Percentiles rank a stretch among this genome's conserved stretches.
phyloP scores from a whole-genome alignment of 1,284 basidiomycete genomes.

The Ustilago loliicola region DNA sequence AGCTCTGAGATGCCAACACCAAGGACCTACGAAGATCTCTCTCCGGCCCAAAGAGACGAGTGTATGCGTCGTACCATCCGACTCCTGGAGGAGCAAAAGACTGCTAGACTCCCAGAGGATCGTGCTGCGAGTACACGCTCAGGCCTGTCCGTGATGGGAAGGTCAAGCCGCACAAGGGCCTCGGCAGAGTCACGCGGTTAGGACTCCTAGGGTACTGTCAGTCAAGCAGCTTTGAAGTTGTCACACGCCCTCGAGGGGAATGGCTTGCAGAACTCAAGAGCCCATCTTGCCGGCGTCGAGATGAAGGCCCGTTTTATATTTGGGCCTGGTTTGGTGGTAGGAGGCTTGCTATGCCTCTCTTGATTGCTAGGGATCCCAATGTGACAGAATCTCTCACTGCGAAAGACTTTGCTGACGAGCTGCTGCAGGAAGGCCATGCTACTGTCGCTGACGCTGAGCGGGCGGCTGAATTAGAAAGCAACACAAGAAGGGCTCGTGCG shows the following conservation, averaged over 20 bases:
- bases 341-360: background rate
- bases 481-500: background rate
- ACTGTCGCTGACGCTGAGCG: background rate
- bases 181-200: no score
- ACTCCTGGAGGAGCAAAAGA: slow-evolving; percentile 1
- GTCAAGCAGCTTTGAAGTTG: no score
- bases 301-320: background rate
- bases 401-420: background rate
- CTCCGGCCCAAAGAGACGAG: slow-evolving; percentile 5
- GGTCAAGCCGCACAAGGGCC: background rate
- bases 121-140: background rate
- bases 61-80: slow-evolving; percentile 8
- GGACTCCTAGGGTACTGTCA: no score
- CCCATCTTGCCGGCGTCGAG: background rate
- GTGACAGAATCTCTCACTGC: background rate
- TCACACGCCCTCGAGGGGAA: background rate
- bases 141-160: background rate
- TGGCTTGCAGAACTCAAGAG: background rate
- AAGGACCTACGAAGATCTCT: slow-evolving; percentile 10
- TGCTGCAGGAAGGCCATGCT: background rate
- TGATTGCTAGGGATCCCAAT: background rate
- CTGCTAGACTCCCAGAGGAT: background rate
- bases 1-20: background rate
- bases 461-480: background rate
- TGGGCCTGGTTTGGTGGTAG: background rate